phyloP scores from a whole-genome alignment of 495 filamentous ascomycete species.

The Terfezia boudieri region DNA sequence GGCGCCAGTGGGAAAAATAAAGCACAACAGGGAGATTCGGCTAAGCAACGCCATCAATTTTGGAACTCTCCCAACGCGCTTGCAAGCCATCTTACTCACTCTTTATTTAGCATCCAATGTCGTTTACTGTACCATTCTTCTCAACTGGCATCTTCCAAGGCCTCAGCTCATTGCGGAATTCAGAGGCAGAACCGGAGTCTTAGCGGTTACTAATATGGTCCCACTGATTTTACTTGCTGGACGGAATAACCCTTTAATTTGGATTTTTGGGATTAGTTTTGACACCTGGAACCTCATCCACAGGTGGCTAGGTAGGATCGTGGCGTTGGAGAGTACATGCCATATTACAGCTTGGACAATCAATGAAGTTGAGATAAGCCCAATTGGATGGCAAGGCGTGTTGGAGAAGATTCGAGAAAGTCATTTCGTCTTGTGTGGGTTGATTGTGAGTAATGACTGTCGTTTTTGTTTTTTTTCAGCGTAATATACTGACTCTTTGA shows the following conservation, averaged over 20 bases:
- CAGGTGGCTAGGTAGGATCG: conserved; percentile 56
- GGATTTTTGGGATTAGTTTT: conserved; percentile 24
- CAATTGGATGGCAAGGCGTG: conserved; percentile 40
- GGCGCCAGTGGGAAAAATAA: conserved; percentile 56
- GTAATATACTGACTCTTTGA: background rate
- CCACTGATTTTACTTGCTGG: conserved; percentile 45
- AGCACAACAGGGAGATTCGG: conserved; percentile 72
- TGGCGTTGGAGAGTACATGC: conserved; percentile 38
- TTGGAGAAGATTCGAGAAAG: conserved; percentile 25
- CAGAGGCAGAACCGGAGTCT: conserved; percentile 51
- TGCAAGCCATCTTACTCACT: conserved; percentile 51
- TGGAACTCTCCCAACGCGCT: conserved; percentile 64
- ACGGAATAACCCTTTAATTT: conserved; percentile 47
- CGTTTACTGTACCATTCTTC: conserved; percentile 38
- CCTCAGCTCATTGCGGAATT: conserved; percentile 34
- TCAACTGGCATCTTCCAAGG: conserved; percentile 29
- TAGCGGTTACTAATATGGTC: conserved; percentile 61
- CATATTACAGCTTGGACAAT: conserved; percentile 44
- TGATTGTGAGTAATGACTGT: conserved; percentile 25
- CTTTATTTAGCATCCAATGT: conserved; percentile 42
- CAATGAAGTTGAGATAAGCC: conserved; percentile 33
- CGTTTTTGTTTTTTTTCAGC: too few species aligned
- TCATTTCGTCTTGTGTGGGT: conserved; percentile 35
- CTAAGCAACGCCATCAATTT: conserved; percentile 58
- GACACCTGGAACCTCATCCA: conserved; percentile 64